phyloP scores from a whole-genome alignment of 352 stramenopile genomes.

The Globisporangium viniferum region DNA sequence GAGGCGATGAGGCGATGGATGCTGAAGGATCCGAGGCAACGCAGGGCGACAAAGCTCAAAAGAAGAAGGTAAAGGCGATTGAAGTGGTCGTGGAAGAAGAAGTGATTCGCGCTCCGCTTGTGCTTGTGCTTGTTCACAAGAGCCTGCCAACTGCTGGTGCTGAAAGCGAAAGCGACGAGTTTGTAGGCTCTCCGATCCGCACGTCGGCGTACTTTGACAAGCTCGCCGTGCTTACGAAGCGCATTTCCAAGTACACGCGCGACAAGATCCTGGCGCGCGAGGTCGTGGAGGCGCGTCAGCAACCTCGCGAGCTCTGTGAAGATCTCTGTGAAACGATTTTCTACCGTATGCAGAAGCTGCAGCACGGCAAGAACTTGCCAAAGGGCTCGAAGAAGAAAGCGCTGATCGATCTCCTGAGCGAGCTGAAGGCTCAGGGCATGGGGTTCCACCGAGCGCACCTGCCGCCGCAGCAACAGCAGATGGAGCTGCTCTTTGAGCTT shows the following conservation, averaged over 20 bases:
- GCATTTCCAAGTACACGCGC: constrained; percentile 70
- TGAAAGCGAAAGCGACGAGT: constrained; percentile 4
- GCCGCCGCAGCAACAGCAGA: constrained; percentile 69
- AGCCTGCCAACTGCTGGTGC: neutral
- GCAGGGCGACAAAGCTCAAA: neutral
- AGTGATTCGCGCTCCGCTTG: constrained; percentile 5
- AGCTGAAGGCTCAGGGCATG: constrained; percentile 86
- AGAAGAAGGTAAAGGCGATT: constrained; percentile 15
- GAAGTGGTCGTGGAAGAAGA: constrained; percentile 3
- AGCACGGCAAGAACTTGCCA: constrained; percentile 77
- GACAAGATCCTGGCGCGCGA: constrained; percentile 66
- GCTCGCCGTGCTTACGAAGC: constrained; percentile 54
- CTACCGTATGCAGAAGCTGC: constrained; percentile 88
- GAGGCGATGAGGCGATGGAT: constrained; percentile 1
- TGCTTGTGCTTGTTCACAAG: constrained; percentile 14
- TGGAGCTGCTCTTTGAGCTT: constrained; percentile 79
- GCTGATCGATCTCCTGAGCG: constrained; percentile 93
- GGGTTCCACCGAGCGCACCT: constrained; percentile 72
- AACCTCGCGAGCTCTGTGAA: constrained; percentile 74
- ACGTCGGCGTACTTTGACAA: constrained; percentile 50
- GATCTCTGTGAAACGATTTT: constrained; percentile 94
- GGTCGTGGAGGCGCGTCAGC: constrained; percentile 58
- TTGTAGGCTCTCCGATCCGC: constrained; percentile 7
- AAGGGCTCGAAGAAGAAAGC: constrained; percentile 98
- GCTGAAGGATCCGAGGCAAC: constrained; percentile 1